Evolutionary conservation across 768 basidiomycete genomes (phyloP).

Genomic region (Coprinopsis marcescibilis): DNA sequence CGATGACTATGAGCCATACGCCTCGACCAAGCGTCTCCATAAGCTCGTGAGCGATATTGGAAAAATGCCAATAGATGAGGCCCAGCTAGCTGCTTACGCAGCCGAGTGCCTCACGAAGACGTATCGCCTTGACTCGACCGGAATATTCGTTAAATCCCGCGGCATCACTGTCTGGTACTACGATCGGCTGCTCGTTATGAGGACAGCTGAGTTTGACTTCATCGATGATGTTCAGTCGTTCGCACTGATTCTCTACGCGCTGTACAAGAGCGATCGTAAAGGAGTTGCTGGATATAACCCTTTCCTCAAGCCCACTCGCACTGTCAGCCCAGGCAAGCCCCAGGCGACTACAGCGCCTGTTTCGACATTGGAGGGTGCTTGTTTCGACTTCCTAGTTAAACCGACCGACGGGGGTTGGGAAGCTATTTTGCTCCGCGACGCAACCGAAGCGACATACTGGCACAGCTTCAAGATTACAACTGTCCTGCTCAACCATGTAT

Average conservation of each 20-base stretch:
- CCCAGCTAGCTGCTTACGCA: constrained; percentile 14
- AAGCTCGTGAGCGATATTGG: too few relatives aligned
- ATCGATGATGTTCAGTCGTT: constrained; percentile 12
- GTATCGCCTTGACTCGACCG: constrained; percentile 16
- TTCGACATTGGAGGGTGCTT: too few relatives aligned
- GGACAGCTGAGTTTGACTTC: constrained; percentile 17
- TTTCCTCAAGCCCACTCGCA: constrained; percentile 6
- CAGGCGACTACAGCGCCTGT: too few relatives aligned
- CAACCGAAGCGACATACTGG: too few relatives aligned
- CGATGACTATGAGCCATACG: too few relatives aligned
- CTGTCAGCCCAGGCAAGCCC: not conserved
- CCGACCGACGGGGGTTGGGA: too few relatives aligned
- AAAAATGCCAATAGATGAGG: too few relatives aligned
- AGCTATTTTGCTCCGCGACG: too few relatives aligned
- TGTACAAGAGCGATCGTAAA: constrained; percentile 7
- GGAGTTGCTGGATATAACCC: constrained; percentile 16
- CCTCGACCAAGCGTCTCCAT: too few relatives aligned
- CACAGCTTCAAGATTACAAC: too few relatives aligned
- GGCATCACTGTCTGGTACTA: constrained; percentile 21
- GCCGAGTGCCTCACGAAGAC: constrained; percentile 13
- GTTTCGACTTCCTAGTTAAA: too few relatives aligned
- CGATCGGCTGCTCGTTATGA: constrained; percentile 20
- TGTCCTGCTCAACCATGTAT: too few relatives aligned
- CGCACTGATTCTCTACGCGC: constrained; percentile 17
- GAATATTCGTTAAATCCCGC: constrained; percentile 17